Conservation (phyloP, 495 filamentous ascomycete species). For the Daldinia grandis region DNA sequence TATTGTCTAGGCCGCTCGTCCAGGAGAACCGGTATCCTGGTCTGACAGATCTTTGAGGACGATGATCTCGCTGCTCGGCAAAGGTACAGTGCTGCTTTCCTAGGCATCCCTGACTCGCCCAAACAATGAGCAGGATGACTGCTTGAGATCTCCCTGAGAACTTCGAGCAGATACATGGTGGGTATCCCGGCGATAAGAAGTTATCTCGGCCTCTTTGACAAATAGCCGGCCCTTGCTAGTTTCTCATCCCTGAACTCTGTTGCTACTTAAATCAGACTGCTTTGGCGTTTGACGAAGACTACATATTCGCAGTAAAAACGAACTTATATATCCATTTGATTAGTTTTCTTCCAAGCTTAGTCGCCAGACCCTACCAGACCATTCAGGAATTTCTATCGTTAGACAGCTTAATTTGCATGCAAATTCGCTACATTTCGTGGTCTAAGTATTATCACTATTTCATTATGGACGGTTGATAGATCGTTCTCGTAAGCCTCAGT, state of each 20-base stretch:
- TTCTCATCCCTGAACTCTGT: neutral
- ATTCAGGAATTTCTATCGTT: neutral
- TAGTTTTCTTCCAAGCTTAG: neutral
- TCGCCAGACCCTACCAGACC: neutral
- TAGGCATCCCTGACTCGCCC: neutral
- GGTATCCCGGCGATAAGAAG: neutral
- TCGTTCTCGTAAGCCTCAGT: neutral
- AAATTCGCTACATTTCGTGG: neutral
- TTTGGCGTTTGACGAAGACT: neutral
- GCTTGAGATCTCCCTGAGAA: neutral
- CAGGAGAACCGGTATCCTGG: slow-evolving; percentile 10
- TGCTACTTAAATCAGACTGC: neutral
- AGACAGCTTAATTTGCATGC: neutral
- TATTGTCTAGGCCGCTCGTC: slow-evolving; percentile 6
- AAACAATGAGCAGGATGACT: neutral
- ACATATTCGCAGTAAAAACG: neutral
- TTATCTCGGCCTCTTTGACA: neutral
- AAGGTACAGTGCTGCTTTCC: slow-evolving; percentile 4
- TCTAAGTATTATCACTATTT: neutral
- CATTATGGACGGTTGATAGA: neutral
- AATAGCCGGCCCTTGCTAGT: slow-evolving; percentile 15
- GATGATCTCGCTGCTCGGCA: slow-evolving; percentile 8
- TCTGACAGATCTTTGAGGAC: neutral
- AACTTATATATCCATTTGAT: neutral
- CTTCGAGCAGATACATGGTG: neutral